Percentiles rank a stretch among this genome's conserved stretches.
phyloP scores from a whole-genome alignment of 768 basidiomycete species.

The Collybiopsis confluens region DNA sequence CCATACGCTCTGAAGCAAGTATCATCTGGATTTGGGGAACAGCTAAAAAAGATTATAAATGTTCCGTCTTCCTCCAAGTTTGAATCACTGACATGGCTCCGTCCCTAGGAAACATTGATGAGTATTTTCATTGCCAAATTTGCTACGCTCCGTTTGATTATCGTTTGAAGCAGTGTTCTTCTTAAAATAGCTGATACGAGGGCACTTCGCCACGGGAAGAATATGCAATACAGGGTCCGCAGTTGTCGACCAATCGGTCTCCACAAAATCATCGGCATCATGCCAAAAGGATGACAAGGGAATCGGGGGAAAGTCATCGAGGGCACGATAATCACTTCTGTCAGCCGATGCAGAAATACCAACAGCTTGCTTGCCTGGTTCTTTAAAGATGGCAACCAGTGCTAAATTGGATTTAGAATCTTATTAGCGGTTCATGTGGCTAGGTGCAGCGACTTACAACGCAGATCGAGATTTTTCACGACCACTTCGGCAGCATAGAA shows the following conservation, averaged over 20 bases:
- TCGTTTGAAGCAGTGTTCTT: slow-evolving; percentile 41
- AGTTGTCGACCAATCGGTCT: slow-evolving; percentile 61
- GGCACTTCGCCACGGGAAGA: slow-evolving; percentile 70
- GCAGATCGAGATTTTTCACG: slow-evolving; percentile 70
- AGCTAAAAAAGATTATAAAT: slow-evolving; percentile 31
- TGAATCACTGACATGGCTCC: slow-evolving; percentile 52
- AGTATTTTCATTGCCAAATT: slow-evolving; percentile 83
- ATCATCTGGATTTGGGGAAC: slow-evolving; percentile 62
- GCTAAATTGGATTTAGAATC: slow-evolving; percentile 24
- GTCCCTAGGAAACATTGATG: slow-evolving; percentile 79
- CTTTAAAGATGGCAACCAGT: slow-evolving; percentile 71
- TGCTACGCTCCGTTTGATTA: slow-evolving; percentile 47
- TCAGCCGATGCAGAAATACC: slow-evolving; percentile 43
- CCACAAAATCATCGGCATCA: slow-evolving; percentile 78
- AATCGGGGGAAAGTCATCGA: slow-evolving; percentile 38
- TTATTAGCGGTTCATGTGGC: neutral
- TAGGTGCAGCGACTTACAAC: slow-evolving; percentile 19
- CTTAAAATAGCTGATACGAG: slow-evolving; percentile 80
- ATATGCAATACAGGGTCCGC: slow-evolving; percentile 60
- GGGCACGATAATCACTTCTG: slow-evolving; percentile 45
- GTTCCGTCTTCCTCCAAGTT: neutral
- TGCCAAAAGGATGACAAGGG: slow-evolving; percentile 60
- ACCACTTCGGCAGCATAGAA: slow-evolving; percentile 88
- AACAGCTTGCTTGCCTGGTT: slow-evolving; percentile 61
- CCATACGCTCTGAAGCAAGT: slow-evolving; percentile 51